These are phyloP conservation scores for Botrytis aclada DNA, from an alignment of 2,329 filamentous ascomycete genomes.

Conservation along the genomic window DNA sequence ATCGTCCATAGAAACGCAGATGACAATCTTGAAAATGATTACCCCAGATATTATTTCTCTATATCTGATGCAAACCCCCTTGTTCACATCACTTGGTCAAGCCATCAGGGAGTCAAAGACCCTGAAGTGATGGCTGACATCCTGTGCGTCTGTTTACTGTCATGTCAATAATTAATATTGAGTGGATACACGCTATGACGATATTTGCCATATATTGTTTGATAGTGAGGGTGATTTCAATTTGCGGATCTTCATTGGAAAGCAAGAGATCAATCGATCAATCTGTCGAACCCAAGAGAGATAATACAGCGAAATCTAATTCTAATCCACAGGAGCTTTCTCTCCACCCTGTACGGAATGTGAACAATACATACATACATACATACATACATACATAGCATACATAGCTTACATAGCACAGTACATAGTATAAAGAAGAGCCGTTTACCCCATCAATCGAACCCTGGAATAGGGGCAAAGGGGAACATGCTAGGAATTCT, in stretches of 20 bases:
- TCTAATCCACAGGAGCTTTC: not conserved
- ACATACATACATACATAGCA: not conserved
- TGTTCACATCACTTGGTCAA: slow-evolving; percentile 3
- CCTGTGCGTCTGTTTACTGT: not conserved
- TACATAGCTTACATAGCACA: too few relatives aligned
- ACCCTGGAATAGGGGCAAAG: slow-evolving; percentile 7
- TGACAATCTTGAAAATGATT: not conserved
- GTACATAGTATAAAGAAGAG: not conserved
- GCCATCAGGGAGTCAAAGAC: not conserved
- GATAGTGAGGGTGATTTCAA: not conserved
- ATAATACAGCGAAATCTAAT: not conserved
- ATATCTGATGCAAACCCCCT: slow-evolving; percentile 10
- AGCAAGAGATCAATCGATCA: not conserved
- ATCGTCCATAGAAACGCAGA: not conserved
- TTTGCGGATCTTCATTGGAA: not conserved
- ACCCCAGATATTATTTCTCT: slow-evolving; percentile 6
- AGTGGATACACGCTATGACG: slow-evolving; percentile 6
- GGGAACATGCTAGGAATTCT: not conserved
- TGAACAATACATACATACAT: not conserved
- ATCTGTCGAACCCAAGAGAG: not conserved
- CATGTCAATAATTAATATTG: slow-evolving; percentile 5
- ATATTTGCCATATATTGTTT: slow-evolving; percentile 4
- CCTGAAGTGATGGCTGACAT: not conserved
- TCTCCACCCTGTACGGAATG: not conserved
- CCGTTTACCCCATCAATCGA: not conserved